Conservation (phyloP, 2,329 filamentous ascomycete species). For the Nemania abortiva region DNA sequence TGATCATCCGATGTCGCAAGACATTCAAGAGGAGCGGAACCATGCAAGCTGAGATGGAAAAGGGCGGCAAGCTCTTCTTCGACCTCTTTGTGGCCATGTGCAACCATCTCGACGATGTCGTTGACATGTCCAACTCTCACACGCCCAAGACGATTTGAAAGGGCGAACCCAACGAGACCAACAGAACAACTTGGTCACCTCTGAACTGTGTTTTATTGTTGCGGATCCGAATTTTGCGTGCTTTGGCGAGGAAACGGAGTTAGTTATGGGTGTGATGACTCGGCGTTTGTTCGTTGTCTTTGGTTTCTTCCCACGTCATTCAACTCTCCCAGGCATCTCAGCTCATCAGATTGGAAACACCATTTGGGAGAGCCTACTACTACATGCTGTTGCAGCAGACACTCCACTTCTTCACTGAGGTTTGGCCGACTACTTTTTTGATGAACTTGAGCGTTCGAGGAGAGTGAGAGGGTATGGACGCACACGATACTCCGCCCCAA, state of each 20-base stretch:
- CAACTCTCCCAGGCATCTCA: constrained; percentile 50
- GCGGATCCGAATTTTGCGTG: constrained; percentile 23
- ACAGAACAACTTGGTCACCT: constrained; percentile 26
- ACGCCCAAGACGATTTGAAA: constrained; percentile 69
- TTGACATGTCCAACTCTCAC: constrained; percentile 80
- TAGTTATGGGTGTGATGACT: constrained; percentile 42
- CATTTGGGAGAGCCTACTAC: constrained; percentile 60
- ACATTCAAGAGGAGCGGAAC: constrained; percentile 98
- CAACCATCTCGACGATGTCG: constrained; percentile 97
- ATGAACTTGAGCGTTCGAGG: constrained; percentile 51
- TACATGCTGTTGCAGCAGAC: constrained; percentile 51
- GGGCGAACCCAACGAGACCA: constrained; percentile 33
- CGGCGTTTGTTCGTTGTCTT: constrained; percentile 52
- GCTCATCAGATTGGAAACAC: constrained; percentile 65
- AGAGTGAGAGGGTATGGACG: constrained; percentile 57
- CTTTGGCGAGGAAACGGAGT: constrained; percentile 45
- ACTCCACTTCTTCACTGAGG: constrained; percentile 64
- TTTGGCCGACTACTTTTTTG: constrained; percentile 61
- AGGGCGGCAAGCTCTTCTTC: constrained; percentile 94
- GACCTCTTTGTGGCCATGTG: constrained; percentile 98
- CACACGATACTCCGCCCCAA: constrained; percentile 39
- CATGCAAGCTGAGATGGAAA: constrained; percentile 99
- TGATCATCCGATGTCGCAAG: constrained; percentile 97
- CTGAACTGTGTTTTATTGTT: constrained; percentile 44
- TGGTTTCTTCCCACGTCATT: constrained; percentile 57